These are phyloP conservation scores for Verticillium nonalfalfae DNA, from an alignment of 2,329 filamentous ascomycete genomes.

Conservation along the genomic window DNA sequence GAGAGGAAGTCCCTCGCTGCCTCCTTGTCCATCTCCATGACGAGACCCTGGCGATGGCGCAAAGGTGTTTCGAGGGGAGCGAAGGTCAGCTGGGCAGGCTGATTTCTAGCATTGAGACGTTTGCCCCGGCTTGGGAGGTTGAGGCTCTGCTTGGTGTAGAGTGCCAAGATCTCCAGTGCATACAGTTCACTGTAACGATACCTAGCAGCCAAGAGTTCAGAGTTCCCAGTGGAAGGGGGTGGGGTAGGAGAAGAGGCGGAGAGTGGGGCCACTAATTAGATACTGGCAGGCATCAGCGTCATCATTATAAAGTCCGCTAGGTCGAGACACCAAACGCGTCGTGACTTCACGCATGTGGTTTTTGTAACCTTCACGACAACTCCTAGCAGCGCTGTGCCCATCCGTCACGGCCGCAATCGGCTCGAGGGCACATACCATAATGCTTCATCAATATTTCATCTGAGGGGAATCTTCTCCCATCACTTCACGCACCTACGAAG, in stretches of 20 bases:
- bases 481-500: not conserved
- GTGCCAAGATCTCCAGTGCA: not conserved
- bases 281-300: not conserved
- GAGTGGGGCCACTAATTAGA: not conserved
- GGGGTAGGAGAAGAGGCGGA: not conserved
- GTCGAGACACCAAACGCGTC: not conserved
- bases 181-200: not conserved
- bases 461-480: constrained; percentile 6
- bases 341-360: constrained; percentile 3
- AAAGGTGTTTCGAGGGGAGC: constrained; percentile 1
- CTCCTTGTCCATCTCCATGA: constrained; percentile 36
- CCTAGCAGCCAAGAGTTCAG: not conserved
- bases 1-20: constrained; percentile 50
- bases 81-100: not conserved
- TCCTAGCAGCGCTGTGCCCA: not conserved
- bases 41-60: not conserved
- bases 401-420: not conserved
- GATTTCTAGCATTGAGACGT: not conserved
- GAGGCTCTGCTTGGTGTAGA: not conserved
- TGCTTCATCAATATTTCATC: constrained; percentile 3
- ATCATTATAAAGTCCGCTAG: not conserved
- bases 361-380: not conserved
- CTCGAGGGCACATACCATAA: not conserved
- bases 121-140: not conserved
- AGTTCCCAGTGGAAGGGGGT: not conserved